Evolutionary conservation across 805 yeast species (phyloP).

Genomic region (Starmerella lactis-condensi): DNA sequence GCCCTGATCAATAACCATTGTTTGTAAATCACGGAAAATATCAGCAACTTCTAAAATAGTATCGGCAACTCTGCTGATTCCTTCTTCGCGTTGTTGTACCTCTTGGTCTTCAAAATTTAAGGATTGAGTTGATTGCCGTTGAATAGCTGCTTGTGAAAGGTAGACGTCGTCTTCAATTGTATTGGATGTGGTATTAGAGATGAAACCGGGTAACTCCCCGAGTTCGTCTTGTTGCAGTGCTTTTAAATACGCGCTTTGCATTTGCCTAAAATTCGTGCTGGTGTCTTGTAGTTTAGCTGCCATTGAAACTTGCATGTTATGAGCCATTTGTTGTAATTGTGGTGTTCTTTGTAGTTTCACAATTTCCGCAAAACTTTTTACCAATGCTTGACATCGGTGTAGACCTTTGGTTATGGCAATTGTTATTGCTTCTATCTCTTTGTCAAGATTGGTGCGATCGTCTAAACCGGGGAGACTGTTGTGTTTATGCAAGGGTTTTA

Average conservation of each 20-base stretch:
- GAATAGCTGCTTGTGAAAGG: slow-evolving; percentile 24
- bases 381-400: slow-evolving; percentile 58
- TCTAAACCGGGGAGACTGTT: slow-evolving; percentile 73
- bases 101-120: slow-evolving; percentile 20
- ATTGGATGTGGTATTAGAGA: slow-evolving; percentile 1
- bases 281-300: slow-evolving; percentile 69
- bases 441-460: slow-evolving; percentile 60
- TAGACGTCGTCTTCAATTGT: slow-evolving; percentile 23
- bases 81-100: slow-evolving; percentile 63
- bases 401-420: slow-evolving; percentile 54
- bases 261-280: slow-evolving; percentile 59
- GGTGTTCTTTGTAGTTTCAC: slow-evolving; percentile 24
- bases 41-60: slow-evolving; percentile 87
- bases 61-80: slow-evolving; percentile 76
- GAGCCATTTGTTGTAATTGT: slow-evolving; percentile 45
- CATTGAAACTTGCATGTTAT: slow-evolving; percentile 64
- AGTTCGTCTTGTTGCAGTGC: slow-evolving; percentile 33
- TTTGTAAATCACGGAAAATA: slow-evolving; percentile 83
- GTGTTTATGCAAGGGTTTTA: slow-evolving; percentile 57
- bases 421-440: slow-evolving; percentile 60
- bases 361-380: slow-evolving; percentile 43
- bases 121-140: slow-evolving; percentile 11
- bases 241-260: slow-evolving; percentile 78
- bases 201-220: slow-evolving; percentile 15
- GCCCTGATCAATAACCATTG: slow-evolving; percentile 86